Evolutionary conservation across 495 filamentous ascomycete species (phyloP), one percentile per base, ranked within the genome.

Genomic region (Daldinia decipiens): DNA sequence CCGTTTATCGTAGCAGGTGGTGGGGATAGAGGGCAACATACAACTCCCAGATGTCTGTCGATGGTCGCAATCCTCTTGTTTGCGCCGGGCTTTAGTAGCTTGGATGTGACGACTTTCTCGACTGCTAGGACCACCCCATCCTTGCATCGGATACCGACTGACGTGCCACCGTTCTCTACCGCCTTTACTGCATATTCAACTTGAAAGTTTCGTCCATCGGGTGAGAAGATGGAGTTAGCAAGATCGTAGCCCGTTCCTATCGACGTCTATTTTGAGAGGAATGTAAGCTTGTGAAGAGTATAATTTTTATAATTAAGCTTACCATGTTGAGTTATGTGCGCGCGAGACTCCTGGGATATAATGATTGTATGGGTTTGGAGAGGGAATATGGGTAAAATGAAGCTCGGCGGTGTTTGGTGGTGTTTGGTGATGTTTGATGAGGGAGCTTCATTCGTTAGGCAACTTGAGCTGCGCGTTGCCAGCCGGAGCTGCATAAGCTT

Each of bases 191-290:
- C 95, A 82, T 99, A 99, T 86, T 99, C 95, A 79, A 98, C 95
- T 82, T 99, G 95, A 80, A 99, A 99, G 82, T 99, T 99, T 71
- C 95, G 90, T 80, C 95, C 95, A 84, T 99, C 95, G 62, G 95
- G 95, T 38, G 94, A 98, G 86, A 98, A 99, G 82, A 98, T 94
- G 75, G 96, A 98, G 87, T 99, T 99, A 75, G 92, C 92, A 78
- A 99, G 92, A 88, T 99, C 95, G 83, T 99, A 99, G 76, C 95
- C 95, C 74, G 95, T 99, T 78, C 95, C 95, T 89, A 99, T 99
- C 75, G 95, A 99, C 76, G 95, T 99, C 95, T 98, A 66, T 52
- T 57, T 57, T 60, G 13, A 9, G 15, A 17, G 6, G 4, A 54
- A 32, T 53, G 52, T 70, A 11, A 70, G 72, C 68, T 60, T 32